Evolutionary conservation across 768 basidiomycete genomes (phyloP).

Genomic region (Serendipita sp.): DNA sequence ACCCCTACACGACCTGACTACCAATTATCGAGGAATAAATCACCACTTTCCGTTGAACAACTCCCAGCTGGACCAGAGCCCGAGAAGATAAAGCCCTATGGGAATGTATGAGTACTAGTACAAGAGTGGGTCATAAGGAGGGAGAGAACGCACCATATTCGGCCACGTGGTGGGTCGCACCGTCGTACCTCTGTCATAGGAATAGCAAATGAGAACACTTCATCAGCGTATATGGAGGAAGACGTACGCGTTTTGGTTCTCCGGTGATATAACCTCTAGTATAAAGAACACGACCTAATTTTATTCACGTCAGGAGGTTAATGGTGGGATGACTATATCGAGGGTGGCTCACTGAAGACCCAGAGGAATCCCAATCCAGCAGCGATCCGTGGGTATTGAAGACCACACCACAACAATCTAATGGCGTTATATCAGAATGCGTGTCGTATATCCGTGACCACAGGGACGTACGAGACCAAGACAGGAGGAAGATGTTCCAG

Average conservation of each 20-base stretch:
- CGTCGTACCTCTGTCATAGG: neutral
- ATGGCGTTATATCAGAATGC: neutral
- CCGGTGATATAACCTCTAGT: neutral
- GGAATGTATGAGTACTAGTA: neutral
- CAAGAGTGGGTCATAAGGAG: neutral
- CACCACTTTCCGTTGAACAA: neutral
- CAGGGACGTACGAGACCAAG: neutral
- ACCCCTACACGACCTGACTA: no score
- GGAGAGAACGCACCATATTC: neutral
- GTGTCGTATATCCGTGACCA: no score
- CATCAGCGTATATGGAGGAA: neutral
- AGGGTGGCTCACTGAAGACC: neutral
- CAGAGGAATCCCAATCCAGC: neutral
- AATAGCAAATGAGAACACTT: neutral
- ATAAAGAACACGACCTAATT: neutral
- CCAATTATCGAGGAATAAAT: neutral
- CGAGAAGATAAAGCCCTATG: neutral
- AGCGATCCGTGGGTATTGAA: neutral
- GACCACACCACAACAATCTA: neutral
- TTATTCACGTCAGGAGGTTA: neutral
- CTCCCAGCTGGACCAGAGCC: neutral
- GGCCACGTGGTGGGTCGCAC: neutral
- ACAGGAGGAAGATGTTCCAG: slow-evolving; percentile 6
- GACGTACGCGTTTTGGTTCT: neutral
- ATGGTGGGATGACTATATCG: neutral